These are phyloP conservation scores for Pterocarpus macrocarpus DNA, from an alignment of 306 rosid genomes.

Conservation along the genomic window DNA sequence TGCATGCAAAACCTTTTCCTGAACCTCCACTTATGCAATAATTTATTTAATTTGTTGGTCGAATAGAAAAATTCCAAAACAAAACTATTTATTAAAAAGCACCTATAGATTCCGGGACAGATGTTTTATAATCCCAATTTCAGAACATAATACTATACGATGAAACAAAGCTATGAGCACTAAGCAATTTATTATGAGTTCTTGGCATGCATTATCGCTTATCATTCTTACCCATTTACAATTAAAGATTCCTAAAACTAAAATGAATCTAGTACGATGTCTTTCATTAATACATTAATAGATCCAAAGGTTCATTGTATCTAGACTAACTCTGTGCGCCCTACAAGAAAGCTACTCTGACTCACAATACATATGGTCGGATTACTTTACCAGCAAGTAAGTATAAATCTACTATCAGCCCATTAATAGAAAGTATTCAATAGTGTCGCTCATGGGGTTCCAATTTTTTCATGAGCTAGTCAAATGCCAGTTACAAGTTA, in stretches of 20 bases:
- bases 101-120: neutral
- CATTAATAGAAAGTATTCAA: neutral
- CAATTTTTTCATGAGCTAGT: neutral
- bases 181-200: neutral
- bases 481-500: neutral
- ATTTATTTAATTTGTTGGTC: neutral
- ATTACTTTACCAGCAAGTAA: neutral
- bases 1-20: neutral
- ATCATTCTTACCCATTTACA: neutral
- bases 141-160: neutral
- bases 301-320: constrained; percentile 37
- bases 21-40: constrained; percentile 16
- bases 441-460: neutral
- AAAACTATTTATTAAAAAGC: neutral
- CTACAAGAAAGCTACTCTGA: no score
- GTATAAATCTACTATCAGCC: neutral
- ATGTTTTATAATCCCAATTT: neutral
- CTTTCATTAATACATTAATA: neutral
- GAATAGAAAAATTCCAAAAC: neutral
- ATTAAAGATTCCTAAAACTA: neutral
- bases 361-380: no score
- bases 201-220: neutral
- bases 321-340: neutral
- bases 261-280: neutral
- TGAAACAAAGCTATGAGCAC: neutral